phyloP scores from a whole-genome alignment of 2,329 filamentous ascomycete species.

The Talaromyces sp. region DNA sequence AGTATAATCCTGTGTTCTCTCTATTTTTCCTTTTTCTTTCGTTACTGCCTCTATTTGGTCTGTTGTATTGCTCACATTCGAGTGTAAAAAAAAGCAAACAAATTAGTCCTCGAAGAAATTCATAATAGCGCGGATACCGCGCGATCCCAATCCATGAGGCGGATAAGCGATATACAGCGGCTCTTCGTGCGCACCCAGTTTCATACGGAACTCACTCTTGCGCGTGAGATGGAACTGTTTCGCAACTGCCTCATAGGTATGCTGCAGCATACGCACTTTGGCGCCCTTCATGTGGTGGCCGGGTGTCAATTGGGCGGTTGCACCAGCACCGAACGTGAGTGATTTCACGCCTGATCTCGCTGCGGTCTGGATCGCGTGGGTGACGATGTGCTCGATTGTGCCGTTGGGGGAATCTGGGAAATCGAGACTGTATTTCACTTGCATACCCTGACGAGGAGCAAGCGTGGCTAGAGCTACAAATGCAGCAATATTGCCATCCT shows the following conservation, averaged over 20 bases:
- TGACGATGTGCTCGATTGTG: conserved; percentile 79
- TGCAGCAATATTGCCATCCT: conserved; percentile 67
- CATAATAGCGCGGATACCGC: conserved; percentile 79
- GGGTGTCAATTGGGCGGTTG: conserved; percentile 67
- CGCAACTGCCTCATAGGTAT: conserved; percentile 76
- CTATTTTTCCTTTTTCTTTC: neutral
- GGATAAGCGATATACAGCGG: conserved; percentile 89
- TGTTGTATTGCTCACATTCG: neutral
- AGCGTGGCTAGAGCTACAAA: conserved; percentile 82
- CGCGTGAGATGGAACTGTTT: conserved; percentile 77
- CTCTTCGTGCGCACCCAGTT: conserved; percentile 81
- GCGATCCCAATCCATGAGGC: conserved; percentile 74
- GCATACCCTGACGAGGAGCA: conserved; percentile 77
- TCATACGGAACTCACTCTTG: conserved; percentile 86
- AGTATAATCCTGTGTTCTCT: neutral
- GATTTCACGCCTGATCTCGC: conserved; percentile 57
- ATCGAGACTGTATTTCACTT: conserved; percentile 94
- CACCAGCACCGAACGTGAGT: conserved; percentile 86
- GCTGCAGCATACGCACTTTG: conserved; percentile 74
- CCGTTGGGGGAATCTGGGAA: conserved; percentile 85
- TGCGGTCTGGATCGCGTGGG: conserved; percentile 63
- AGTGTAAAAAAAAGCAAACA: neutral
- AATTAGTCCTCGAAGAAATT: conserved; percentile 73
- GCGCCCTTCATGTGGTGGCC: conserved; percentile 79
- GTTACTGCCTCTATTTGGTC: neutral